Percentiles rank a stretch among this genome's conserved stretches.
Conservation (phyloP, 306 rosid genomes). For the Senna tora region DNA sequence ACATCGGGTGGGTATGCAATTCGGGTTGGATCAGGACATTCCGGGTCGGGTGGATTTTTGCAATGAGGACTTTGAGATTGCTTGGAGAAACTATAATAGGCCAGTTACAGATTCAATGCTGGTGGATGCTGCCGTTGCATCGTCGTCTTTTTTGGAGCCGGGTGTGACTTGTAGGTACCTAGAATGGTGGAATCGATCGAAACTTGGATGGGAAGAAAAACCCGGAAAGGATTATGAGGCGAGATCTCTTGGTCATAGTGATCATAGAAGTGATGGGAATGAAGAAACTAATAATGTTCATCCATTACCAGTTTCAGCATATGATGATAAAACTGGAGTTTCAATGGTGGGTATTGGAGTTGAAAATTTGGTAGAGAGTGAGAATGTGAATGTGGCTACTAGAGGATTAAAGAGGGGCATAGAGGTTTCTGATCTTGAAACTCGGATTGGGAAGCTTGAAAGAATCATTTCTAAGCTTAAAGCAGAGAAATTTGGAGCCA, state of each 20-base stretch:
- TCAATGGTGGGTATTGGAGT: neutral
- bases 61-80: conserved; percentile 21
- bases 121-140: conserved; percentile 20
- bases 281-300: neutral
- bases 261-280: neutral
- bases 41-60: conserved; percentile 35
- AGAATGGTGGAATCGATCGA: conserved; percentile 28
- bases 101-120: conserved; percentile 7
- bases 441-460: conserved; percentile 38
- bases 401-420: neutral
- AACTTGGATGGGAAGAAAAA: neutral
- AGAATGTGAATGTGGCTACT: neutral
- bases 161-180: conserved; percentile 28
- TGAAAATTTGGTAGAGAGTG: neutral
- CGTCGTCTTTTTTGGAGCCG: conserved; percentile 31
- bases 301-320: neutral
- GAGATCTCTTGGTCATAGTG: neutral
- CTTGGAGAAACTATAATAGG: conserved; percentile 25
- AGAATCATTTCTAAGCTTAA: conserved; percentile 25
- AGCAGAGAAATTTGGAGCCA: conserved; percentile 19
- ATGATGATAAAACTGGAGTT: neutral
- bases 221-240: too few species aligned
- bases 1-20: conserved; percentile 65
- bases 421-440: conserved; percentile 33
- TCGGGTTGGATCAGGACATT: conserved; percentile 69